These are phyloP conservation scores for Boletus rubroflammeus DNA, from an alignment of 768 basidiomycete species.

Conservation along the genomic window DNA sequence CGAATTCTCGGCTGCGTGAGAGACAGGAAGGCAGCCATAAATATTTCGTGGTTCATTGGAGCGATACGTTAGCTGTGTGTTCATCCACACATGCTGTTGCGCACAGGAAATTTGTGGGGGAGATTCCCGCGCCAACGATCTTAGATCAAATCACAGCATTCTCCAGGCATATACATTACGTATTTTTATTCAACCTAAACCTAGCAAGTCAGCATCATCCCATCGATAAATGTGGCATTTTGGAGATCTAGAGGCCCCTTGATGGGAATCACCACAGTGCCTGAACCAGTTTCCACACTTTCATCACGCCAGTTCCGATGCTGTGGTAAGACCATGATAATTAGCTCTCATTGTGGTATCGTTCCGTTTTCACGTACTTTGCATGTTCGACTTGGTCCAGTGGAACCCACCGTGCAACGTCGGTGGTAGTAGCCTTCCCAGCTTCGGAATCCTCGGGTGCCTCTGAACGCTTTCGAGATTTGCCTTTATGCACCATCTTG, in stretches of 20 bases:
- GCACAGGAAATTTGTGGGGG: neutral
- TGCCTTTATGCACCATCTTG: conserved; percentile 9
- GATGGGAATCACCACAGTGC: conserved; percentile 19
- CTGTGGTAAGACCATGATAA: conserved; percentile 33
- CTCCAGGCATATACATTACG: neutral
- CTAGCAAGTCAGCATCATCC: neutral
- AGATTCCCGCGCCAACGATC: neutral
- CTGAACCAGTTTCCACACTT: conserved; percentile 64
- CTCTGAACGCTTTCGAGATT: conserved; percentile 10
- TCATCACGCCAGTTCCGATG: conserved; percentile 70
- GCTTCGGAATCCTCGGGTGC: conserved; percentile 10
- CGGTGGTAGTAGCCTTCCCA: conserved; percentile 5
- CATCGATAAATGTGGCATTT: neutral
- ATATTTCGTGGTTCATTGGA: neutral
- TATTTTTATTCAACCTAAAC: neutral
- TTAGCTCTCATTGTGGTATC: neutral
- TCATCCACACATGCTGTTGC: conserved; percentile 15
- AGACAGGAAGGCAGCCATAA: neutral
- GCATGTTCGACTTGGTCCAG: conserved; percentile 51
- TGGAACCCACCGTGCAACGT: conserved; percentile 47
- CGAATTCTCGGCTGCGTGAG: conserved; percentile 24
- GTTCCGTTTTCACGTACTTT: conserved; percentile 48
- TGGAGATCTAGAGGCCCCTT: neutral
- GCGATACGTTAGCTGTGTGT: conserved; percentile 4
- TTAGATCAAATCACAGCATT: neutral